A percentile compares a stretch with the other conserved stretches of the same genome.
Conservation (phyloP, 352 stramenopile genomes). For the Phytophthora pisi region DNA sequence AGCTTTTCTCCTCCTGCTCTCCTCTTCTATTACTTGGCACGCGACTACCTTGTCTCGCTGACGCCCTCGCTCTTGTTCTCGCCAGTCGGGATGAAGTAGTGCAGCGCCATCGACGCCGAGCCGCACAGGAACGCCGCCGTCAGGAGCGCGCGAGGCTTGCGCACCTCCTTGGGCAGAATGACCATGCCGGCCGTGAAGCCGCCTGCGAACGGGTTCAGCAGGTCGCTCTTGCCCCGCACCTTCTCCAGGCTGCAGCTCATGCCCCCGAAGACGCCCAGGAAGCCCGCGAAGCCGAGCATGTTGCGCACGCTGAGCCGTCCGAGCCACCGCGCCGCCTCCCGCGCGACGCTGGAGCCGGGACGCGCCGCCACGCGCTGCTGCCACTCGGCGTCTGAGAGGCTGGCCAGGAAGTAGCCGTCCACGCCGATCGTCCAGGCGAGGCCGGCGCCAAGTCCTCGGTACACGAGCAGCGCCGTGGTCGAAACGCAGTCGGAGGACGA, state of each 20-base stretch:
- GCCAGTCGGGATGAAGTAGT: slow-evolving; percentile 56
- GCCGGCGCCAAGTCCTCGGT: slow-evolving; percentile 64
- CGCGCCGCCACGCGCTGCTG: slow-evolving; percentile 34
- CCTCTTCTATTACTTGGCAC: slow-evolving; percentile 21
- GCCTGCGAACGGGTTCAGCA: slow-evolving; percentile 73
- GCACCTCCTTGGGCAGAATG: slow-evolving; percentile 53
- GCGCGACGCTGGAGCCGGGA: slow-evolving; percentile 27
- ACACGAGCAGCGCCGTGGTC: slow-evolving; percentile 64
- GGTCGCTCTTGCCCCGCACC: slow-evolving; percentile 55
- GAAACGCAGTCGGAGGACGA: slow-evolving; percentile 67
- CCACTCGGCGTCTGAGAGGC: slow-evolving; percentile 46
- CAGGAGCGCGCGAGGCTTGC: slow-evolving; percentile 47
- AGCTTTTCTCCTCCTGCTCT: slow-evolving; percentile 6
- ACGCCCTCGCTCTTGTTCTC: slow-evolving; percentile 26
- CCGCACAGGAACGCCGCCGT: slow-evolving; percentile 58
- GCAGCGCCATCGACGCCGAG: slow-evolving; percentile 58
- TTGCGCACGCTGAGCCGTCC: slow-evolving; percentile 50
- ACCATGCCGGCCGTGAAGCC: slow-evolving; percentile 65
- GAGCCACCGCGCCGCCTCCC: slow-evolving; percentile 44
- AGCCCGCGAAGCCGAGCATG: slow-evolving; percentile 70
- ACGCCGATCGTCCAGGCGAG: slow-evolving; percentile 80
- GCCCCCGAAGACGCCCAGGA: slow-evolving; percentile 76
- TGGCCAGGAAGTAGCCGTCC: slow-evolving; percentile 65
- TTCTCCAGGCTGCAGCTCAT: slow-evolving; percentile 76
- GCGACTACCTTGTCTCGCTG: background rate